Evolutionary conservation across 768 basidiomycete species (phyloP).

Genomic region (Phylloporus scabripes): DNA sequence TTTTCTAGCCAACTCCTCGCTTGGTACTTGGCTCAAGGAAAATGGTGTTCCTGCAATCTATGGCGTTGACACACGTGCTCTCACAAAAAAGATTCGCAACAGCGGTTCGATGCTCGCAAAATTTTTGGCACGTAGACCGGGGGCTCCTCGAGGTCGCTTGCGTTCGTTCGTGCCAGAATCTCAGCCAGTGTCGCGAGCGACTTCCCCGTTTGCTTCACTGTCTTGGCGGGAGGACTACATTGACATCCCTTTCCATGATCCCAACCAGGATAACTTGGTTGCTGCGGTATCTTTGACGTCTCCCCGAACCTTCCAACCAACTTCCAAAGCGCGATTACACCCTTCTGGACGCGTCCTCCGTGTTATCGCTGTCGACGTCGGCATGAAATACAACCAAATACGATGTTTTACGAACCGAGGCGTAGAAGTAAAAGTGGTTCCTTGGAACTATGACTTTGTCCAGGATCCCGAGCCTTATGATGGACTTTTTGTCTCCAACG

Average conservation of each 20-base stretch:
- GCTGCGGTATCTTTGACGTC: conserved; percentile 73
- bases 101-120: conserved; percentile 91
- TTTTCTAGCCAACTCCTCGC: conserved; percentile 83
- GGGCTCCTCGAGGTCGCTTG: conserved; percentile 37
- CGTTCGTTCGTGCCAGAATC: conserved; percentile 33
- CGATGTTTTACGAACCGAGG: conserved; percentile 91
- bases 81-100: conserved; percentile 94
- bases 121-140: conserved; percentile 60
- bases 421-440: conserved; percentile 93
- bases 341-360: conserved; percentile 78
- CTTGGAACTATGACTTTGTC: conserved; percentile 94
- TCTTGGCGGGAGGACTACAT: conserved; percentile 83
- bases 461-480: conserved; percentile 79
- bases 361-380: conserved; percentile 89
- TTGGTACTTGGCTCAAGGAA: conserved; percentile 92
- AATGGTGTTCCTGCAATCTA: conserved; percentile 91
- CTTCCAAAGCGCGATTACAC: conserved; percentile 52
- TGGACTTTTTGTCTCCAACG: conserved; percentile 95
- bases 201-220: conserved; percentile 47
- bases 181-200: conserved; percentile 40
- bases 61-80: conserved; percentile 92
- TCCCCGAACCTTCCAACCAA: conserved; percentile 66
- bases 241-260: conserved; percentile 79
- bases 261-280: conserved; percentile 87
- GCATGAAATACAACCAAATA: conserved; percentile 99